Base-by-base conservation (phyloP, 164 flowering plant genomes). In the Santalum album region DNA sequence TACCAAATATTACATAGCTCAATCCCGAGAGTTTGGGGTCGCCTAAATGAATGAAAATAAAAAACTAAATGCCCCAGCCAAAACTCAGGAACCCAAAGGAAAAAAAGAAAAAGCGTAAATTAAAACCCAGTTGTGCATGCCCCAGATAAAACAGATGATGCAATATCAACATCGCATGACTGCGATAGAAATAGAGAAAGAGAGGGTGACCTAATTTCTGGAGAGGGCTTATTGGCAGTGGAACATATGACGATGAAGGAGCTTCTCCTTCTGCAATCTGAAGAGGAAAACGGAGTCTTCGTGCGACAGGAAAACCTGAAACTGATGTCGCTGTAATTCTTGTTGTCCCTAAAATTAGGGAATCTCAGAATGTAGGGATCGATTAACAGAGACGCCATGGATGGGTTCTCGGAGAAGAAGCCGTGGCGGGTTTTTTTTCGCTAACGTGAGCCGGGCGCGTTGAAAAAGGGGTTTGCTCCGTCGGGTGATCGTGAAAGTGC, bases 161-260 rank as follows among this genome's bases (percentile, higher is more conserved):
- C n/a, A 3, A 38, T 19, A 53, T 10, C 7, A 25, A 35, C 11
- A 22, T 26, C 10, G 35, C 9, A 1, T 7, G 24, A 40, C 25
- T 12, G 46, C 35, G 42, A 26, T 20, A 5, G 24, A 27, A 15
- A 38, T 17, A 45, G n/a, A 42, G 35, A 34, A 20, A 51, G 14
- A 17, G 24, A 1, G 50, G 15, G 64, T 18, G 12, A 74, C 80
- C 80, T 75, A 57, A 77, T 54, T 51, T 83, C 71, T 18, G 79
- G 38, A 5, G 84, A 64, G 12, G 87, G 76, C 32, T 72, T 72
- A 48, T 79, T 63, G n/a, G 85, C 57, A 17, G 85, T 82, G 36
- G 79, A 82, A 54, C 83, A 79, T 45, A 53, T 46, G 54, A 74
- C 57, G 18, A 50, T 52, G 64, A 57, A 59, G 51, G 47, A 24